Conservation (phyloP, 371 early-diverging fungal genomes). For the Lichtheimia hyalospora region DNA sequence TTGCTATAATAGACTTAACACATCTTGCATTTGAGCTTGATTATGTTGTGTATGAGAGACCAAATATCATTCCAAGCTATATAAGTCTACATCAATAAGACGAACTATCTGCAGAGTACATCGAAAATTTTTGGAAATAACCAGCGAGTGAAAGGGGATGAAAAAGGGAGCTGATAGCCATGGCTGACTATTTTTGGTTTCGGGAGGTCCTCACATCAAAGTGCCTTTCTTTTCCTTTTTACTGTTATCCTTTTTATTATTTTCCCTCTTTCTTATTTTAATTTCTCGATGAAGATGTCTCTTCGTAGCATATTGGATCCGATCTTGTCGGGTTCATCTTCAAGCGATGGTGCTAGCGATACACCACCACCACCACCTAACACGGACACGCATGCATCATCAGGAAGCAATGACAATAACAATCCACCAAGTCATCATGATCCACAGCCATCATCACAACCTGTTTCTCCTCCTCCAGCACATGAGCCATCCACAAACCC, state of each 20-base stretch:
- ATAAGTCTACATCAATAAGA: no score
- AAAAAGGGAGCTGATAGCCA: constrained; percentile 2
- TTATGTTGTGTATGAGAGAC: no score
- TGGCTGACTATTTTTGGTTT: neutral
- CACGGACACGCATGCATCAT: no score
- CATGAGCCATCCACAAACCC: neutral
- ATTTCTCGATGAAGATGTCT: constrained; percentile 3
- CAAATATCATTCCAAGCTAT: no score
- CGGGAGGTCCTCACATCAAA: neutral
- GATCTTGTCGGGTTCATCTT: neutral
- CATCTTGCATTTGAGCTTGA: no score
- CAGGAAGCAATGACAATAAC: no score
- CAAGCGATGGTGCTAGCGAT: no score
- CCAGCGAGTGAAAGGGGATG: no score
- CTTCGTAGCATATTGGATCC: constrained; percentile 1
- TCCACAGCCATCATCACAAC: neutral
- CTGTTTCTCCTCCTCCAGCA: neutral
- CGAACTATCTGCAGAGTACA: no score
- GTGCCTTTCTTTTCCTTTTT: neutral
- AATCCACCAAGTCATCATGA: neutral
- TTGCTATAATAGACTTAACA: no score
- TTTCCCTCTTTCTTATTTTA: neutral
- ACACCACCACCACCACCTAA: no score
- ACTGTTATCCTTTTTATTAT: neutral
- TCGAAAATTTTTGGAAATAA: no score